Evolutionary conservation across 192 early-diverging fungal genomes (phyloP), one percentile per base, ranked within the genome.

Genomic region (Thamnidium elegans): DNA sequence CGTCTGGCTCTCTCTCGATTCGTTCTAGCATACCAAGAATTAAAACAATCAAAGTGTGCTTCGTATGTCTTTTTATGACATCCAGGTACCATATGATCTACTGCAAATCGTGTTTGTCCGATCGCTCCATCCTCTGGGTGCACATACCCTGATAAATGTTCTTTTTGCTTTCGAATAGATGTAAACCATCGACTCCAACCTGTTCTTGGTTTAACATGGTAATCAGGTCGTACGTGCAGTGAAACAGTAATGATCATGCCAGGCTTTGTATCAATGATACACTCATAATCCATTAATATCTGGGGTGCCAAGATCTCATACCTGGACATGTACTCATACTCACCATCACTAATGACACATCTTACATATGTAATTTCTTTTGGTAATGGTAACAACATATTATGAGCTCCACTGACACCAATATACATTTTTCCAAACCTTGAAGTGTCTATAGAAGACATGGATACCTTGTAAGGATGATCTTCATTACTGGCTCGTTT

Each of bases 21-120:
- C 34, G 59, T 50, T 36, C 68, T 34, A 13, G 52, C 59, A 34
- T 62, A 55, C 68, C 68, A 69, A n/a, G 59, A 62, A 56, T 69
- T 69, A 52, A 69, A 56, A n/a, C 68, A 69, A 63, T 62, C 68
- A 45, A 69, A 69, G 20, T 50, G 63, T 11, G 68, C 50, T n/a
- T 63, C 59, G 30, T 63, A 69, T 2, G 50, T 56, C 53, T 69
- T 69, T 30, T 63, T 45, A 34, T 55, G 45, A 56, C 68, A 69
- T 11, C 47, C 68, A 36, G 47, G 60, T 5, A 69, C 51, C 53
- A 69, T 62, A 58, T 69, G 60, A 36, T 42, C 39, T 8, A 69
- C 48, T 7, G 68, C 68, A 58, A 69, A 63, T 39, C 62, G 39
- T 26, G 68, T 69, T 30, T 69, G 68, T 15, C 68, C 68, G 56